Evolutionary conservation across 192 early-diverging fungal species (phyloP).

Genomic region (Allomyces macrogynus): DNA sequence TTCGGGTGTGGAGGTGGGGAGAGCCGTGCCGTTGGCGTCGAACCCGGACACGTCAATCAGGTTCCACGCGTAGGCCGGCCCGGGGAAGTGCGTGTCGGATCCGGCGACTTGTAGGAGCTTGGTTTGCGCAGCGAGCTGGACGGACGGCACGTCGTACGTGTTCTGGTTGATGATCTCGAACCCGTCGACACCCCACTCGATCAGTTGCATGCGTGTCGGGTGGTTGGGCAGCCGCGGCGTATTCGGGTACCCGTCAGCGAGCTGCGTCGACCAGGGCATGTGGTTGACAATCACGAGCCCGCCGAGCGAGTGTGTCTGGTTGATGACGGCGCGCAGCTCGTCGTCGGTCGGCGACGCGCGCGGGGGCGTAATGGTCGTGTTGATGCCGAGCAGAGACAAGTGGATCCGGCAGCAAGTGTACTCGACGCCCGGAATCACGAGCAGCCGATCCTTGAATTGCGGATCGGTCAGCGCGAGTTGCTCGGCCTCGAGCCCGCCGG

Average conservation of each 20-base stretch:
- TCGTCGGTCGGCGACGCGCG: constrained; percentile 37
- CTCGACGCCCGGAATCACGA: constrained; percentile 48
- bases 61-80: constrained; percentile 40
- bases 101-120: constrained; percentile 35
- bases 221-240: constrained; percentile 35
- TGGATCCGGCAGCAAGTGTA: constrained; percentile 48
- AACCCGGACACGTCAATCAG: constrained; percentile 9
- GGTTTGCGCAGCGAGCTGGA: constrained; percentile 20
- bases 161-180: constrained; percentile 44
- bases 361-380: constrained; percentile 17
- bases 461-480: constrained; percentile 17
- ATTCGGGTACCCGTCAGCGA: constrained; percentile 24
- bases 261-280: constrained; percentile 50
- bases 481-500: constrained; percentile 37
- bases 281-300: constrained; percentile 56
- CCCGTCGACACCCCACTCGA: constrained; percentile 46
- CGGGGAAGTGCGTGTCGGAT: constrained; percentile 43
- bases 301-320: constrained; percentile 36
- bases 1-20: not conserved
- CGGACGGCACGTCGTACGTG: constrained; percentile 33
- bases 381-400: constrained; percentile 49
- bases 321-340: constrained; percentile 32
- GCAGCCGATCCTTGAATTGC: constrained; percentile 26
- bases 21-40: not conserved
- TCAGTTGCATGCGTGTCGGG: constrained; percentile 28